phyloP scores from a whole-genome alignment of 1,284 basidiomycete genomes.

The Trichosporon sp. region DNA sequence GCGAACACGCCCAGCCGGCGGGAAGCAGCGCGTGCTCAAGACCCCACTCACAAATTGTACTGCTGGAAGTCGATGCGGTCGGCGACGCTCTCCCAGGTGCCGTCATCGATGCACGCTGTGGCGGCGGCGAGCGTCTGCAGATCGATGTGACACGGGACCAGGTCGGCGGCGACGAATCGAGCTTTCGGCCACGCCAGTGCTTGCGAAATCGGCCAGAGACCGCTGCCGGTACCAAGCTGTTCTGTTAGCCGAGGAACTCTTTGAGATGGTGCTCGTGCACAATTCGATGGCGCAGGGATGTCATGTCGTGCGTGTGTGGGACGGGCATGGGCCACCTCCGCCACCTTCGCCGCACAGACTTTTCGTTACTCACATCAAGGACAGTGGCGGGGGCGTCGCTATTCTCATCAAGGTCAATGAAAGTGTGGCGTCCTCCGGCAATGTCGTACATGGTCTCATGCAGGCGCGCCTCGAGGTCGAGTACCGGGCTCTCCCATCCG shows the following conservation, averaged over 20 bases:
- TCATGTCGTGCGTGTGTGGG: neutral
- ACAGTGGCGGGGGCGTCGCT: conserved; percentile 27
- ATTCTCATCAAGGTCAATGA: conserved; percentile 21
- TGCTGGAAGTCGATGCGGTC: conserved; percentile 38
- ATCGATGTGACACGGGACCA: conserved; percentile 39
- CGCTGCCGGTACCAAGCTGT: conserved; percentile 43
- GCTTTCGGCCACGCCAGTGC: conserved; percentile 38
- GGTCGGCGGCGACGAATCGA: conserved; percentile 40
- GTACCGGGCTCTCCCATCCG: conserved; percentile 41
- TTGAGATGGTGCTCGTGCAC: neutral
- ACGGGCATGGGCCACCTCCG: neutral
- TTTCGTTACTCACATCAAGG: conserved; percentile 44
- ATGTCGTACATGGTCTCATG: conserved; percentile 43
- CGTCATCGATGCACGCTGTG: conserved; percentile 13
- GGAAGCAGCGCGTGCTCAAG: neutral
- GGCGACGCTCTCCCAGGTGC: conserved; percentile 36
- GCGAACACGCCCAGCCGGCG: neutral
- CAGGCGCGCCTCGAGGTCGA: conserved; percentile 42
- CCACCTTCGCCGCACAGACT: neutral
- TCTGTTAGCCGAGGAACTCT: neutral
- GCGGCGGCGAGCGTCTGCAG: conserved; percentile 22
- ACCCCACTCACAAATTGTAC: conserved; percentile 39
- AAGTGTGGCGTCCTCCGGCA: conserved; percentile 32
- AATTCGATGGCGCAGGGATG: neutral
- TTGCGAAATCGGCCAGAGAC: conserved; percentile 44